Evolutionary conservation across 1,284 basidiomycete species (phyloP).

Genomic region (Austropuccinia psidii): DNA sequence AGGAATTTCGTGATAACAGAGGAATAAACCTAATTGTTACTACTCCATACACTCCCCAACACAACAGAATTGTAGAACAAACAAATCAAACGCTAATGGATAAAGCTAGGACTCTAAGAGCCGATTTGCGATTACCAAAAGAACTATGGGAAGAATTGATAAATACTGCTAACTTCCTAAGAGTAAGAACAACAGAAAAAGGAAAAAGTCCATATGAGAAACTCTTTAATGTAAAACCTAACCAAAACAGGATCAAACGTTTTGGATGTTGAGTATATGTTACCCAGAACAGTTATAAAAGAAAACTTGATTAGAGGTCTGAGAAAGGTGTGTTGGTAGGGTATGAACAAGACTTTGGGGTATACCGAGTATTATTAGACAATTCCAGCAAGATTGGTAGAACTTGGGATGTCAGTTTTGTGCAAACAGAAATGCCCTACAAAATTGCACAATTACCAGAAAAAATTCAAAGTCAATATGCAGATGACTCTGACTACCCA

Average conservation of each 20-base stretch:
- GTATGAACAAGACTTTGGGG: background rate
- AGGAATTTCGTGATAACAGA: background rate
- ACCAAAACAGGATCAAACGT: background rate
- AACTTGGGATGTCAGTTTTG: too few species aligned
- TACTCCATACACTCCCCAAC: background rate
- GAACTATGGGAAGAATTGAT: slow-evolving; percentile 1
- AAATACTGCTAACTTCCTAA: background rate
- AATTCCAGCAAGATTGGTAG: too few species aligned
- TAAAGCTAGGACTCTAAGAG: background rate
- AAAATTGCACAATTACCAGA: too few species aligned
- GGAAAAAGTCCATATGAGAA: background rate
- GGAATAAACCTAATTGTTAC: background rate
- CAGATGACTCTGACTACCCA: too few species aligned
- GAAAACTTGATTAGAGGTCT: background rate
- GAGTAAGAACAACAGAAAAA: background rate
- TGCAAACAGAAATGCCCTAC: too few species aligned
- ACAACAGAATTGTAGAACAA: background rate
- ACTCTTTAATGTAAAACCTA: background rate
- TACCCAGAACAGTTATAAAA: background rate
- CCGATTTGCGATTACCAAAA: background rate
- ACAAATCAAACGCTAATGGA: background rate
- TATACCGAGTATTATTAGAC: too few species aligned
- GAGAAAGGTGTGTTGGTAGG: background rate
- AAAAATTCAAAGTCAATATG: too few species aligned
- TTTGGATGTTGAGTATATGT: background rate